phyloP scores from a whole-genome alignment of 441 rosid genomes.

The Bruguiera hainesii region DNA sequence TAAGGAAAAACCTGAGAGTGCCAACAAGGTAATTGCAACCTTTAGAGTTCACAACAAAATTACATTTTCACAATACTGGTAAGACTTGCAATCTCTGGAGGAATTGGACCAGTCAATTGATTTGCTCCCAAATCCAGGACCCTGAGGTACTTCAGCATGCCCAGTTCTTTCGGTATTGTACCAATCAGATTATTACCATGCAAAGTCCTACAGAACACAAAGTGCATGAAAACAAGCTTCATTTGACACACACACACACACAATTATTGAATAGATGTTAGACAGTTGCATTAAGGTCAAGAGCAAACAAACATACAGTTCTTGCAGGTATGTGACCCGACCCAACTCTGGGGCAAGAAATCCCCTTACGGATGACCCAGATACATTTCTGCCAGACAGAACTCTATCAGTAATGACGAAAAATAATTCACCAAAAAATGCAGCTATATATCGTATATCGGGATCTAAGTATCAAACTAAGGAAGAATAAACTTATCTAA shows the following conservation, averaged over 20 bases:
- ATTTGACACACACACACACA: not conserved
- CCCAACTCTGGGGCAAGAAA: conserved; percentile 86
- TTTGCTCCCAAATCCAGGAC: conserved; percentile 91
- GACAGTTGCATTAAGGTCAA: not conserved
- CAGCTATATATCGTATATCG: conserved; percentile 7
- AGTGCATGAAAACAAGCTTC: conserved; percentile 19
- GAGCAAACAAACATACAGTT: conserved; percentile 51
- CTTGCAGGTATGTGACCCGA: conserved; percentile 60
- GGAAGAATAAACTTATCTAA: not conserved
- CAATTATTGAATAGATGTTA: not conserved
- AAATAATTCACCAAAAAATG: conserved; percentile 3
- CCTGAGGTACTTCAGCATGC: conserved; percentile 65
- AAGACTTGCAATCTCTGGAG: conserved; percentile 73
- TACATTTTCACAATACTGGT: conserved; percentile 54
- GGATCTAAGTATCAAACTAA: conserved; percentile 2
- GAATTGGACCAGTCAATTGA: conserved; percentile 75
- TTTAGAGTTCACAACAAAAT: not conserved
- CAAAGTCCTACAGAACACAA: conserved; percentile 56
- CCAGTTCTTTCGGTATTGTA: conserved; percentile 80
- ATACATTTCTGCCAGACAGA: conserved; percentile 61
- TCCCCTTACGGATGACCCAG: conserved; percentile 66
- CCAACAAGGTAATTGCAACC: conserved; percentile 8
- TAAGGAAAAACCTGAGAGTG: conserved; percentile 14
- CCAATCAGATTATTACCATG: conserved; percentile 70
- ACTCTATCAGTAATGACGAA: conserved; percentile 11